Conservation (phyloP, 352 stramenopile genomes). For the Phytopythium vexans region DNA sequence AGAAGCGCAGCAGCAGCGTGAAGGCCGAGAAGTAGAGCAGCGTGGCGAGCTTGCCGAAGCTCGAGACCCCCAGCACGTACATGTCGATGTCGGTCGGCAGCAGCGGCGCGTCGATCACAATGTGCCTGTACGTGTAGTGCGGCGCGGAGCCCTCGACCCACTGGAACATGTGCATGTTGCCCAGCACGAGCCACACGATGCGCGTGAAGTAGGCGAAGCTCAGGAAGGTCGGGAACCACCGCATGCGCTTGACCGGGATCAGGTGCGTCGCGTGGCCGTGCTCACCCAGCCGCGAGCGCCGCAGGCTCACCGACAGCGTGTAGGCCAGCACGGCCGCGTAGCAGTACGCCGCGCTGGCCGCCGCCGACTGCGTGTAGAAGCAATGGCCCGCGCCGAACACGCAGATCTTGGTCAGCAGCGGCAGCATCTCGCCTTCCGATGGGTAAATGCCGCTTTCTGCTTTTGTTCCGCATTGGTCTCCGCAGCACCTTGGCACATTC, state of each 20-base stretch:
- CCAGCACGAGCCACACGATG: slow-evolving; percentile 73
- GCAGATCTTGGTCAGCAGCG: slow-evolving; percentile 63
- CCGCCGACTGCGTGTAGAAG: slow-evolving; percentile 73
- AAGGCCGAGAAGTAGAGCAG: slow-evolving; percentile 82
- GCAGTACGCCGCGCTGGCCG: slow-evolving; percentile 59
- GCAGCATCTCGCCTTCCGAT: slow-evolving; percentile 3
- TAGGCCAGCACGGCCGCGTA: slow-evolving; percentile 65
- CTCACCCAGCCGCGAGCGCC: slow-evolving; percentile 62
- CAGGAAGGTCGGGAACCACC: slow-evolving; percentile 81
- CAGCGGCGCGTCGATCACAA: slow-evolving; percentile 65
- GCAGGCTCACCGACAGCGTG: slow-evolving; percentile 73
- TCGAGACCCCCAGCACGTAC: slow-evolving; percentile 76
- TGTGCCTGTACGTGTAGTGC: slow-evolving; percentile 63
- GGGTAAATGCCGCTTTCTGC: not conserved
- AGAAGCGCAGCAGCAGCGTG: slow-evolving; percentile 77
- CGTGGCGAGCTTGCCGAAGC: slow-evolving; percentile 70
- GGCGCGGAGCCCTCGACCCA: slow-evolving; percentile 52
- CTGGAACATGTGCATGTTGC: slow-evolving; percentile 81
- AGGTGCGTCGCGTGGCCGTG: slow-evolving; percentile 81
- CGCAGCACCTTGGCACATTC: too few relatives aligned
- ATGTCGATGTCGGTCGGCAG: slow-evolving; percentile 78
- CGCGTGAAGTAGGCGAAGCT: slow-evolving; percentile 67
- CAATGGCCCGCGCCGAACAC: slow-evolving; percentile 71
- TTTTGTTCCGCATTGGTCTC: not conserved
- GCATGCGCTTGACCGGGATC: slow-evolving; percentile 76